Conservation (phyloP, 1,284 basidiomycete genomes). For the Heliocybe sulcata region DNA sequence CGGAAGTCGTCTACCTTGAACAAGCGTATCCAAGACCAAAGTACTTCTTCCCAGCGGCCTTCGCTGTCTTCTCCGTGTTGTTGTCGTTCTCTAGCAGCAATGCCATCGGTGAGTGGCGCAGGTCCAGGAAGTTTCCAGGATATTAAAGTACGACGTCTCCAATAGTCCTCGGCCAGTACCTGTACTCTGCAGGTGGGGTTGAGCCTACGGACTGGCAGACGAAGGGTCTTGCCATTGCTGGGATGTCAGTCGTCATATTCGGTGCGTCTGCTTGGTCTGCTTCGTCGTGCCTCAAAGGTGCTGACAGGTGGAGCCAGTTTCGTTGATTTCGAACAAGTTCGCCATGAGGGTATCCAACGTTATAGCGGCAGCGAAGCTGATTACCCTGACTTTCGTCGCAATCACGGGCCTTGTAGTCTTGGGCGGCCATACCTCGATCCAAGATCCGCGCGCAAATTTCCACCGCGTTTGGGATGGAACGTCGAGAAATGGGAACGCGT, state of each 20-base stretch:
- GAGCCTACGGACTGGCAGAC: background rate
- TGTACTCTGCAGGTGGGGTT: background rate
- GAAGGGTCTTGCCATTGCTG: background rate
- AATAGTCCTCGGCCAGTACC: background rate
- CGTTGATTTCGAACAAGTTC: constrained; percentile 11
- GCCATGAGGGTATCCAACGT: constrained; percentile 13
- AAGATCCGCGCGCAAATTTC: constrained; percentile 43
- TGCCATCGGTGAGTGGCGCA: background rate
- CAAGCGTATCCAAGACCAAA: constrained; percentile 32
- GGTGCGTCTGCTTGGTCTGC: background rate
- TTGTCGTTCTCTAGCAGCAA: constrained; percentile 21
- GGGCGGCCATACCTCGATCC: constrained; percentile 34
- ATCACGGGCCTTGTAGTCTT: constrained; percentile 41
- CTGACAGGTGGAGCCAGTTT: background rate
- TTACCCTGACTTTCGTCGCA: constrained; percentile 25
- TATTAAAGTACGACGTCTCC: constrained; percentile 11
- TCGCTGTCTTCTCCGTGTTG: constrained; percentile 35
- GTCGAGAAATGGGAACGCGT: constrained; percentile 28
- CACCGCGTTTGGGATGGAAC: constrained; percentile 38
- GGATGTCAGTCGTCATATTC: background rate
- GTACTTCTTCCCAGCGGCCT: constrained; percentile 29
- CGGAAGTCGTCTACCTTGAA: constrained; percentile 39
- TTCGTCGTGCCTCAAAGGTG: background rate
- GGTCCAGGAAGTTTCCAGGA: constrained; percentile 2
- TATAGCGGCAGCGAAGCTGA: background rate